Percentiles rank a stretch among this genome's conserved stretches.
phyloP scores from a whole-genome alignment of 306 rosid species.

The Acacia confusa region DNA sequence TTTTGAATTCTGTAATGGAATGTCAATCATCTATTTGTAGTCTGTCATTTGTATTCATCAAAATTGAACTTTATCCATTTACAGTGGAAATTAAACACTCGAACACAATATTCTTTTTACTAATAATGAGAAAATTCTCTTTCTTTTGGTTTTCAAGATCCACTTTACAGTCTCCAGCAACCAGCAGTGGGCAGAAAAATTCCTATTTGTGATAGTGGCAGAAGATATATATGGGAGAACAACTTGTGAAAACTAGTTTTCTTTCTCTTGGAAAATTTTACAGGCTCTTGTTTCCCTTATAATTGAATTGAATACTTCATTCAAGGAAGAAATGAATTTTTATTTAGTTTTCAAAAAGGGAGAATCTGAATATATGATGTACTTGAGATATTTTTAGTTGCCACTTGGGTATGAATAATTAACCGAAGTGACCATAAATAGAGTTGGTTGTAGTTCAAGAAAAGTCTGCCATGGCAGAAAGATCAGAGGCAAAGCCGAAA shows the following conservation, averaged over 20 bases:
- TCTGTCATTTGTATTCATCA: neutral
- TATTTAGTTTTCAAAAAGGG: neutral
- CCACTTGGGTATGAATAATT: neutral
- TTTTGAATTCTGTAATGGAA: constrained; percentile 30
- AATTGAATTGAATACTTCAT: neutral
- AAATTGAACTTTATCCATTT: neutral
- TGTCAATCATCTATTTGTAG: neutral
- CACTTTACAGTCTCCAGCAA: constrained; percentile 2
- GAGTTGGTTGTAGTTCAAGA: neutral
- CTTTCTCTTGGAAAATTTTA: constrained; percentile 19
- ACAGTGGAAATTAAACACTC: neutral
- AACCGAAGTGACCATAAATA: constrained; percentile 3
- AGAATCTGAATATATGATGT: neutral
- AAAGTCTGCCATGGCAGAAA: constrained; percentile 1
- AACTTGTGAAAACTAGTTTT: neutral
- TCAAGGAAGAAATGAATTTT: neutral
- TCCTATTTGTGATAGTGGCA: constrained; percentile 4
- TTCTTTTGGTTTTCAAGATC: constrained; percentile 24
- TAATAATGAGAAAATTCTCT: neutral
- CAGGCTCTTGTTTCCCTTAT: neutral
- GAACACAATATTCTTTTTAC: neutral
- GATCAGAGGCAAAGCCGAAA: neutral
- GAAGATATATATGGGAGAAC: neutral
- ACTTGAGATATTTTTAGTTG: too few relatives aligned
- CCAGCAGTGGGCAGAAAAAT: constrained; percentile 8